Evolutionary conservation across 306 rosid genomes (phyloP), one percentile per base, ranked within the genome.

Genomic region (Prunus persica): DNA sequence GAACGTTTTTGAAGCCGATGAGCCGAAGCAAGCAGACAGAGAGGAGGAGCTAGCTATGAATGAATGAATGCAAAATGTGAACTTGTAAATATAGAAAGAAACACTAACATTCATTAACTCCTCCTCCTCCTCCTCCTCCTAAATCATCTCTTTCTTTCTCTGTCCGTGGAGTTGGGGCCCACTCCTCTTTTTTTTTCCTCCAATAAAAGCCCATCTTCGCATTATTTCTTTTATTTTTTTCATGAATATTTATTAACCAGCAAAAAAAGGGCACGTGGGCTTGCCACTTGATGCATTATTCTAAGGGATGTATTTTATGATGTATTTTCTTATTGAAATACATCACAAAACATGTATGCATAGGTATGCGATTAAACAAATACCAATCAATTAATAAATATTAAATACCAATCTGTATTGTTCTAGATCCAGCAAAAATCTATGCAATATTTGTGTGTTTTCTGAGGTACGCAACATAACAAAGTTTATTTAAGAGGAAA

Each of bases 61-160:
- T 12, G 28, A 8, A 54, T 16, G 69, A 73, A 73, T 11, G 73
- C 34, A 22, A 77, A 77, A 77, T 69, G 81, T 13, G 76, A 20
- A 3, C 52, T 30, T 47, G 15, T 15, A 24, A 34, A 34, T 34
- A 34, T 34, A 34, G 41, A 34, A 34, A 5, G 41, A 34, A 34
- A 34, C 41, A 34, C 41, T 34, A 34, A 6, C 41, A 34, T 34
- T 34, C 41, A 34, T 34, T 34, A 34, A 34, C 41, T 34, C 8
- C 41, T 34, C 38, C 38, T 34, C 8, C 41, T 34, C 38, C 38
- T 34, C 38, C 38, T 5, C 38, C 38, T 32, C 41, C 41, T 5
- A 34, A 34, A 34, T 34, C 41, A 6, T 6, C 41, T 34, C 16
- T 51, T 55, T 65, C 72, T 65, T 52, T 50, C 71, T 27, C 49